Evolutionary conservation across 2,329 filamentous ascomycete genomes (phyloP).

Genomic region (Botrytis medusae): DNA sequence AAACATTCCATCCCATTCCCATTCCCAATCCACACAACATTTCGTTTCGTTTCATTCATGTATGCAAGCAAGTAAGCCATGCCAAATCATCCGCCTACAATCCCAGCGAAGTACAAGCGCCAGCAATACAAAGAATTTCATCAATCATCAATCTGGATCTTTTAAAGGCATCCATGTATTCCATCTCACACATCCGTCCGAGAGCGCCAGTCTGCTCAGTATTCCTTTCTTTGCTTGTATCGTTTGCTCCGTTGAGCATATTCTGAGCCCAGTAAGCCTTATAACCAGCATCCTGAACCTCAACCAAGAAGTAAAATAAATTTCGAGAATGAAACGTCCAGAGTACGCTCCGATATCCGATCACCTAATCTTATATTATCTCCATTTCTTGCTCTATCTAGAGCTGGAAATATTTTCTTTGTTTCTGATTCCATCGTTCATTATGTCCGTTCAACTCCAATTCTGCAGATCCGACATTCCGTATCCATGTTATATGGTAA

Average conservation of each 20-base stretch:
- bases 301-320: conserved; percentile 12
- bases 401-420: not conserved
- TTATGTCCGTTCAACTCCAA: not conserved
- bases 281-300: not conserved
- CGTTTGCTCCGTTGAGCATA: not conserved
- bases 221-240: not conserved
- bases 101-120: conserved; percentile 15
- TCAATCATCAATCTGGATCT: conserved; percentile 14
- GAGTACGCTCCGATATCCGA: conserved; percentile 29
- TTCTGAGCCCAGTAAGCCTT: not conserved
- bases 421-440: not conserved
- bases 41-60: conserved; percentile 4
- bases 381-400: not conserved
- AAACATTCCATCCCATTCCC: conserved; percentile 1
- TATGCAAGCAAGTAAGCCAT: conserved; percentile 3
- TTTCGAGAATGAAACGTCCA: conserved; percentile 32
- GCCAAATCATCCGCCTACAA: not conserved
- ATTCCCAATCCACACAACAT: not conserved
- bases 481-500: not conserved
- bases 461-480: not conserved
- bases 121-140: conserved; percentile 11
- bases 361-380: conserved; percentile 1
- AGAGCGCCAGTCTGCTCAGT: conserved; percentile 13
- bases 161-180: not conserved
- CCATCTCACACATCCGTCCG: not conserved